These are phyloP conservation scores for Solanum gandarillasii DNA, from an alignment of 257 asterid species.

Conservation along the genomic window DNA sequence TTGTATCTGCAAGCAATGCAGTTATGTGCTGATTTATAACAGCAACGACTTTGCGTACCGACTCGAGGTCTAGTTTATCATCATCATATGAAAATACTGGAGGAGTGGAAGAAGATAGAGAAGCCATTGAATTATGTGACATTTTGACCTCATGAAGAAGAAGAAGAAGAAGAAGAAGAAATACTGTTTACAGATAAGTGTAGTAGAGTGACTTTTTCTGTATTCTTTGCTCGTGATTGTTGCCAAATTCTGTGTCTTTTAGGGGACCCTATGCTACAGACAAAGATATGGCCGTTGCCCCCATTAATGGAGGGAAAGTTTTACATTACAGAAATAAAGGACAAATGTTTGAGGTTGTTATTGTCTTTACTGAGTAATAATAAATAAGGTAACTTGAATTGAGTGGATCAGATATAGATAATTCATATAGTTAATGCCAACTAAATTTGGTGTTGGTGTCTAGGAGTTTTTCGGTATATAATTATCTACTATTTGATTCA, in stretches of 20 bases:
- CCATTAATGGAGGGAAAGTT: conserved; percentile 23
- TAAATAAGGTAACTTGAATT: not conserved
- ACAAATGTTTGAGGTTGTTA: not conserved
- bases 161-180: conserved; percentile 1
- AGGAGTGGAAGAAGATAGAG: conserved; percentile 15
- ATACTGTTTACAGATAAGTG: conserved; percentile 1
- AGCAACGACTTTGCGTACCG: conserved; percentile 28
- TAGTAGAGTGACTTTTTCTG: conserved; percentile 2
- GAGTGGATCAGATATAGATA: not conserved
- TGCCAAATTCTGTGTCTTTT: conserved; percentile 26
- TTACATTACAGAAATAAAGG: not conserved
- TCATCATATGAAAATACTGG: conserved; percentile 11
- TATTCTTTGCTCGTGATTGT: conserved; percentile 37
- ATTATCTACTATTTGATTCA: not conserved
- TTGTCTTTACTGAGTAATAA: not conserved
- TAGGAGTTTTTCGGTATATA: not conserved
- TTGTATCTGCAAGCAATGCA: conserved; percentile 20
- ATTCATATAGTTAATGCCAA: not conserved
- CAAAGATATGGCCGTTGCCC: conserved; percentile 23
- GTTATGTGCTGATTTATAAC: conserved; percentile 36
- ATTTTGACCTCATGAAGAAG: conserved; percentile 25
- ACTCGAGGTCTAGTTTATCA: conserved; percentile 42
- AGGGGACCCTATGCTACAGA: conserved; percentile 23
- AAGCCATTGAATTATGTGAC: conserved; percentile 34
- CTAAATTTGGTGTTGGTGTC: not conserved